Evolutionary conservation across 371 early-diverging fungal species (phyloP).

Genomic region (Saksenaea vasiformis): DNA sequence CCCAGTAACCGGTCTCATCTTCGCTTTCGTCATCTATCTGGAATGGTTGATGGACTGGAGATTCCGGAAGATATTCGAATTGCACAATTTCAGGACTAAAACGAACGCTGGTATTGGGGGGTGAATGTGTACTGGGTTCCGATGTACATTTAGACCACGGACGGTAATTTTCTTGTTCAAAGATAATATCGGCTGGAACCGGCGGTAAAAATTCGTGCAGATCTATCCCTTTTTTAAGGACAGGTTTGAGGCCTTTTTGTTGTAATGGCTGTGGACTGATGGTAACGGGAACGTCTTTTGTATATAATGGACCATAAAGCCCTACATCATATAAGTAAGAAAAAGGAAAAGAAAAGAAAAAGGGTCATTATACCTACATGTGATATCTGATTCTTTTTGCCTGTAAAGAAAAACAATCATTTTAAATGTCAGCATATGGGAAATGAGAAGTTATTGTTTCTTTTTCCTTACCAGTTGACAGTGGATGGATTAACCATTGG

Average conservation of each 20-base stretch:
- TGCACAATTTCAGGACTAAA: conserved; percentile 24
- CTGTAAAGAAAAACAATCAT: conserved; percentile 12
- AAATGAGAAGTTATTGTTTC: not conserved
- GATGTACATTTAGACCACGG: conserved; percentile 8
- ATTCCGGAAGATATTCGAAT: conserved; percentile 25
- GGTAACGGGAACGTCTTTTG: conserved; percentile 8
- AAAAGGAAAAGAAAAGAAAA: not conserved
- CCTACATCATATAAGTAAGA: conserved; percentile 19
- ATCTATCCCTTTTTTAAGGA: conserved; percentile 14
- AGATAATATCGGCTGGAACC: conserved; percentile 4
- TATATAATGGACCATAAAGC: conserved; percentile 43
- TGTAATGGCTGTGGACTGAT: not conserved
- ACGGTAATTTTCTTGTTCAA: conserved; percentile 1
- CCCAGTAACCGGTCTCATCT: conserved; percentile 1
- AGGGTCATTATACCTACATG: conserved; percentile 21
- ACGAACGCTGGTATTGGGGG: conserved; percentile 12
- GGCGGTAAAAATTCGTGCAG: not conserved
- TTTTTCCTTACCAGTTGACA: conserved; percentile 35
- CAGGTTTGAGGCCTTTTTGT: conserved; percentile 18
- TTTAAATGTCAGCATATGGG: not conserved
- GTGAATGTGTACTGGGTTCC: not conserved
- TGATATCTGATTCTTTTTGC: conserved; percentile 46
- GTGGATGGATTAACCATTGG: conserved; percentile 33
- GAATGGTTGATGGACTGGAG: conserved; percentile 17
- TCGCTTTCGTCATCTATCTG: not conserved